A percentile compares a stretch with the other conserved stretches of the same genome.
These are phyloP conservation scores for Candida fluviatilis DNA, from an alignment of 805 yeast genomes.

Conservation along the genomic window DNA sequence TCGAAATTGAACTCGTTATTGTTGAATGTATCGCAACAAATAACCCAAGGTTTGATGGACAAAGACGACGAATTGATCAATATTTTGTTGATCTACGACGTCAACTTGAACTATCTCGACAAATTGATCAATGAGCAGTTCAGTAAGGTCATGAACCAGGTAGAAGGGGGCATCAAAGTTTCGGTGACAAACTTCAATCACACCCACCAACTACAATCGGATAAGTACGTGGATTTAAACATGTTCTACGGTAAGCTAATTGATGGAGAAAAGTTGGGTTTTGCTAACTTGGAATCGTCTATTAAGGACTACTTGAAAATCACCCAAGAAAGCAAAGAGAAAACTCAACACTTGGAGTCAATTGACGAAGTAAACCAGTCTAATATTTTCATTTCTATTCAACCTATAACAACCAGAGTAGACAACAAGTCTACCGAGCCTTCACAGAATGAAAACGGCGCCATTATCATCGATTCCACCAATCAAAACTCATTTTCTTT, in stretches of 20 bases:
- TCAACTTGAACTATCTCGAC: slow-evolving; percentile 49
- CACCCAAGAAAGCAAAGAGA: slow-evolving; percentile 15
- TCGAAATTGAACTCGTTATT: slow-evolving; percentile 27
- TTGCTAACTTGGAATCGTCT: slow-evolving; percentile 81
- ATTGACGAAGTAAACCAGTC: slow-evolving; percentile 37
- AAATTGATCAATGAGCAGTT: slow-evolving; percentile 50
- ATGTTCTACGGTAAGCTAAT: slow-evolving; percentile 70
- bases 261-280: slow-evolving; percentile 85
- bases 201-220: slow-evolving; percentile 20
- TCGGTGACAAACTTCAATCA: slow-evolving; percentile 49
- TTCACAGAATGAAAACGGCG: slow-evolving; percentile 14
- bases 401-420: slow-evolving; percentile 49
- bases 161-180: slow-evolving; percentile 71
- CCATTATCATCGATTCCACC: slow-evolving; percentile 41
- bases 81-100: slow-evolving; percentile 56
- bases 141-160: slow-evolving; percentile 64
- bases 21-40: slow-evolving; percentile 36
- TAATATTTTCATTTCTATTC: slow-evolving; percentile 65
- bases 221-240: slow-evolving; percentile 47
- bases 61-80: slow-evolving; percentile 45
- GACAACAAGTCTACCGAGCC: slow-evolving; percentile 7
- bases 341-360: slow-evolving; percentile 13
- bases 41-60: slow-evolving; percentile 51
- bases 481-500: slow-evolving; percentile 64
- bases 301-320: slow-evolving; percentile 39